Conservation (phyloP, 306 rosid species). For the Leucaena leucocephala region DNA sequence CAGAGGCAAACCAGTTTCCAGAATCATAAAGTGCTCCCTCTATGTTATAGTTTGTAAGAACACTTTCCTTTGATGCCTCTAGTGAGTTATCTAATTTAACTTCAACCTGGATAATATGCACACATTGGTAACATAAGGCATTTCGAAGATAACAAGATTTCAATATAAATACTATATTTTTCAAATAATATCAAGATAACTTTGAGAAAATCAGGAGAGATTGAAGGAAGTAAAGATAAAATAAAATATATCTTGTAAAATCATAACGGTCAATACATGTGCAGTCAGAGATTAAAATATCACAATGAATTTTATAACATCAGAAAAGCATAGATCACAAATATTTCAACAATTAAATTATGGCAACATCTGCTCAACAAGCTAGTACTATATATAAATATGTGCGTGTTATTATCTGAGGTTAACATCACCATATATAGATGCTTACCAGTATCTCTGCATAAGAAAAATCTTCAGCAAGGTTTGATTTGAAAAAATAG, state of each 20-base stretch:
- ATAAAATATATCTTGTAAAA: neutral
- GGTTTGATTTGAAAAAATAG: constrained; percentile 83
- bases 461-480: constrained; percentile 68
- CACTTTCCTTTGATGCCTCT: constrained; percentile 59
- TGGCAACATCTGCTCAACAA: constrained; percentile 15
- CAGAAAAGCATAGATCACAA: constrained; percentile 9
- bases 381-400: constrained; percentile 1
- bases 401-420: neutral
- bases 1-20: constrained; percentile 58
- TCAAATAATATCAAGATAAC: constrained; percentile 3
- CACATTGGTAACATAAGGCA: constrained; percentile 29
- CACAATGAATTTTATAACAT: constrained; percentile 16
- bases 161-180: constrained; percentile 1
- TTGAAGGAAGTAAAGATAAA: constrained; percentile 5
- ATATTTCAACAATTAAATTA: constrained; percentile 15
- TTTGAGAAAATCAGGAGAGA: constrained; percentile 8
- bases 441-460: constrained; percentile 78
- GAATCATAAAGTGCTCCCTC: constrained; percentile 78
- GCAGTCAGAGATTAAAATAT: neutral
- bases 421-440: constrained; percentile 6
- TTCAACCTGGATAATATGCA: constrained; percentile 65
- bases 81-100: constrained; percentile 75
- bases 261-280: constrained; percentile 8
- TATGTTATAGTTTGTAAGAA: constrained; percentile 60
- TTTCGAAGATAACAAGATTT: constrained; percentile 24